Conservation (phyloP, 1,284 basidiomycete genomes). For the Malassezia furfur region DNA sequence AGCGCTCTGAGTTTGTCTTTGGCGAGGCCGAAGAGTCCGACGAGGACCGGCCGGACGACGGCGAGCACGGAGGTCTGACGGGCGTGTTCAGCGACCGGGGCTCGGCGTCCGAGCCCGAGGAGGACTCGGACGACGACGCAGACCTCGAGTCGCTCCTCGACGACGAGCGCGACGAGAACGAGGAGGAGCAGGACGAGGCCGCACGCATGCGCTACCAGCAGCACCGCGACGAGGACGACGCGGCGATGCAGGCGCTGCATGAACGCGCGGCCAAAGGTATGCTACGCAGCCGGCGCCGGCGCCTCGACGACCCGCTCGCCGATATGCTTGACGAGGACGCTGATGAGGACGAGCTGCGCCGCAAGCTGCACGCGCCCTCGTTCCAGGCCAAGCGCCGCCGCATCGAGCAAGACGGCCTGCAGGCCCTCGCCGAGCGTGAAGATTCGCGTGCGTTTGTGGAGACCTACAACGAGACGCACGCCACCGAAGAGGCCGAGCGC, state of each 20-base stretch:
- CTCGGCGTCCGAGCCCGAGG: slow-evolving; percentile 22
- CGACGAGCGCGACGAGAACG: slow-evolving; percentile 35
- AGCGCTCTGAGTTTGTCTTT: slow-evolving; percentile 27
- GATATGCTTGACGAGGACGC: slow-evolving; percentile 41
- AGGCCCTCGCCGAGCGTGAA: slow-evolving; percentile 26
- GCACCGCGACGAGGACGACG: slow-evolving; percentile 33
- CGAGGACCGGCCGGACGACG: slow-evolving; percentile 25
- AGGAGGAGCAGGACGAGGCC: slow-evolving; percentile 34
- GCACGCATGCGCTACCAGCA: slow-evolving; percentile 27
- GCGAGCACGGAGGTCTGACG: slow-evolving; percentile 30
- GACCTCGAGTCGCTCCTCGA: slow-evolving; percentile 40
- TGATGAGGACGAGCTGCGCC: slow-evolving; percentile 32
- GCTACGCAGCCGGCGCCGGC: slow-evolving; percentile 24
- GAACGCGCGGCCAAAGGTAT: slow-evolving; percentile 32
- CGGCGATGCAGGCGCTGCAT: slow-evolving; percentile 30
- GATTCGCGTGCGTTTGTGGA: slow-evolving; percentile 34
- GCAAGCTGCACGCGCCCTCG: slow-evolving; percentile 17
- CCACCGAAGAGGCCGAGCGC: slow-evolving; percentile 22
- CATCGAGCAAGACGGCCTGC: slow-evolving; percentile 31
- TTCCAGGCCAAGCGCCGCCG: slow-evolving; percentile 29
- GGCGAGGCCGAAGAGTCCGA: slow-evolving; percentile 47
- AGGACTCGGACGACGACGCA: slow-evolving; percentile 32
- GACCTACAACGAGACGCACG: slow-evolving; percentile 29
- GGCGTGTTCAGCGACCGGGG: slow-evolving; percentile 33
- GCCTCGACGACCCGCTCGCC: slow-evolving; percentile 23